phyloP scores from a whole-genome alignment of 306 rosid genomes.

The Prunus fruticosa region DNA sequence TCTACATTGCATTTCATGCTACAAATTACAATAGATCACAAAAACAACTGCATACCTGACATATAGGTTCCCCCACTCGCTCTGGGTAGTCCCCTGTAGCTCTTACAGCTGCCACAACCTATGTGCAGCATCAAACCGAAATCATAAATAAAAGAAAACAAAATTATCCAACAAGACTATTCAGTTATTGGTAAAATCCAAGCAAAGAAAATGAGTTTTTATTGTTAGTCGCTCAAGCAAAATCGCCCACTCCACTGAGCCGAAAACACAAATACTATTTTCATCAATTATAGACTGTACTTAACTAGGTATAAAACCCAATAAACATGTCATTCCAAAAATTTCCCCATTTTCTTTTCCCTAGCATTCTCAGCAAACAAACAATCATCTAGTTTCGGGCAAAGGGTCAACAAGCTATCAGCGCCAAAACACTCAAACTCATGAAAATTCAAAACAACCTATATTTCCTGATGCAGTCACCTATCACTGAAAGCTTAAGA shows the following conservation, averaged over 20 bases:
- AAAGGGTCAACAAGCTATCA: neutral
- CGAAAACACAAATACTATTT: neutral
- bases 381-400: neutral
- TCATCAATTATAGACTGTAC: neutral
- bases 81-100: conserved; percentile 97
- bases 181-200: neutral
- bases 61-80: conserved; percentile 73
- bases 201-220: neutral
- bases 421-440: conserved; percentile 2
- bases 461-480: neutral
- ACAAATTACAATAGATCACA: neutral
- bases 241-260: neutral
- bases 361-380: neutral
- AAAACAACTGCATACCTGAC: conserved; percentile 52
- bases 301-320: neutral
- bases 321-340: neutral
- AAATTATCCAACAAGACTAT: neutral
- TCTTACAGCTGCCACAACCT: conserved; percentile 90
- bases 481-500: neutral
- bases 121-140: conserved; percentile 13
- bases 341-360: neutral
- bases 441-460: neutral
- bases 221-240: neutral
- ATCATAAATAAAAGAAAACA: conserved; percentile 16
- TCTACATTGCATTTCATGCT: neutral